phyloP scores from a whole-genome alignment of 2,329 filamentous ascomycete genomes.

The Lasiodiplodia citricola region DNA sequence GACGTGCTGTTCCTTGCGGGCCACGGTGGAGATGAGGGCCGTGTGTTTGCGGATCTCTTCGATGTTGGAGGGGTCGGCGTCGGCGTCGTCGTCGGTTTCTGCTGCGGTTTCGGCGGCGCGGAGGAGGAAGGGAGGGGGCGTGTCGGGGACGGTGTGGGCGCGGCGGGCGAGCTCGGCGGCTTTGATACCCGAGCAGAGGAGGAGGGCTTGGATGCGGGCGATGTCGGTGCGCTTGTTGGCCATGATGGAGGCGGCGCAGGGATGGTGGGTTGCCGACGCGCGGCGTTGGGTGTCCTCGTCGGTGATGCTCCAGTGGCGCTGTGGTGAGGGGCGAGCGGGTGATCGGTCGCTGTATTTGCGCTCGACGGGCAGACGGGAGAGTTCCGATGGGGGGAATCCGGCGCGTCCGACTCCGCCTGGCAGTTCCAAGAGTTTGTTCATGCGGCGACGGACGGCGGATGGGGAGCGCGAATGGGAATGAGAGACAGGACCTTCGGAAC shows the following conservation, averaged over 20 bases:
- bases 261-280: constrained; percentile 40
- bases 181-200: constrained; percentile 87
- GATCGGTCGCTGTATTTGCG: constrained; percentile 28
- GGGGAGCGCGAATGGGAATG: constrained; percentile 34
- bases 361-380: constrained; percentile 2
- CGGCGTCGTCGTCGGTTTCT: constrained; percentile 27
- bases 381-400: constrained; percentile 36
- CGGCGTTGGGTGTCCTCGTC: constrained; percentile 45
- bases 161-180: constrained; percentile 78
- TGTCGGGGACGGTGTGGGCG: constrained; percentile 55
- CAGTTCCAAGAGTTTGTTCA: constrained; percentile 40
- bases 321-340: constrained; percentile 44
- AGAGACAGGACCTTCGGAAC: constrained; percentile 14
- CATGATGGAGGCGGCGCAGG: constrained; percentile 32
- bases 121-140: constrained; percentile 41
- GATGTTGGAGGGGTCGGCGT: constrained; percentile 28
- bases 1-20: constrained; percentile 58
- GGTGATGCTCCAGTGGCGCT: constrained; percentile 65
- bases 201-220: constrained; percentile 75
- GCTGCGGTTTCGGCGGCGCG: constrained; percentile 51
- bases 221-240: constrained; percentile 68
- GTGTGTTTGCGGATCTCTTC: constrained; percentile 27
- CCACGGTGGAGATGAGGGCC: constrained; percentile 50
- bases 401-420: constrained; percentile 39
- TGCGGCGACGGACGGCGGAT: constrained; percentile 34